Conservation (phyloP, 2,329 filamentous ascomycete genomes). For the Xylariales sp. region DNA sequence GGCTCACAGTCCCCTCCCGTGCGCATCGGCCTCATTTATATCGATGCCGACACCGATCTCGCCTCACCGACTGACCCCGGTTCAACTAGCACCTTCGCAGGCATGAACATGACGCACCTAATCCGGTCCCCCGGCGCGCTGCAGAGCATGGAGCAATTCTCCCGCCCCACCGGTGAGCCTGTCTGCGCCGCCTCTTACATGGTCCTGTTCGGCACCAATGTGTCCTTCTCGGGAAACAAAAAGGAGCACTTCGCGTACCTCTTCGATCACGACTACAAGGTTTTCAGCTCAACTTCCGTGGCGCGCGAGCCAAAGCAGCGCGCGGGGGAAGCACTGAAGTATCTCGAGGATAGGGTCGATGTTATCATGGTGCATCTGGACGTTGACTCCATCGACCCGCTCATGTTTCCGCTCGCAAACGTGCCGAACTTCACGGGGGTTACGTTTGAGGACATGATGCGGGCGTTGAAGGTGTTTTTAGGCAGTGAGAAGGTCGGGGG, state of each 20-base stretch:
- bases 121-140: neutral
- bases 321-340: neutral
- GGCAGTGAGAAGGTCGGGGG: slow-evolving; percentile 1
- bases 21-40: slow-evolving; percentile 1
- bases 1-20: too few relatives aligned
- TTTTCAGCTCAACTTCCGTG: neutral
- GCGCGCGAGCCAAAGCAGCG: neutral
- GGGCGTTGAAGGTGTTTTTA: slow-evolving; percentile 1
- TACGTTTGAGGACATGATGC: neutral
- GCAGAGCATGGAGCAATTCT: slow-evolving; percentile 1
- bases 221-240: slow-evolving; percentile 4
- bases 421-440: slow-evolving; percentile 5
- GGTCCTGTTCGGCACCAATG: slow-evolving; percentile 5
- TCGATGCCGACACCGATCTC: slow-evolving; percentile 3
- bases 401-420: slow-evolving; percentile 1
- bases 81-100: neutral
- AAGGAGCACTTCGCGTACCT: neutral
- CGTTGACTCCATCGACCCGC: slow-evolving; percentile 2
- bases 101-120: slow-evolving; percentile 6
- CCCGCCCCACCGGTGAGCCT: neutral
- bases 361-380: slow-evolving; percentile 6
- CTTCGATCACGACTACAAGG: neutral
- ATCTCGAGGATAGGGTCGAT: slow-evolving; percentile 2
- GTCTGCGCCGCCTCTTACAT: slow-evolving; percentile 3
- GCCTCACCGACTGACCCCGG: neutral